These are phyloP conservation scores for Hypsizygus ulmarius DNA, from an alignment of 1,284 basidiomycete genomes.

Conservation along the genomic window DNA sequence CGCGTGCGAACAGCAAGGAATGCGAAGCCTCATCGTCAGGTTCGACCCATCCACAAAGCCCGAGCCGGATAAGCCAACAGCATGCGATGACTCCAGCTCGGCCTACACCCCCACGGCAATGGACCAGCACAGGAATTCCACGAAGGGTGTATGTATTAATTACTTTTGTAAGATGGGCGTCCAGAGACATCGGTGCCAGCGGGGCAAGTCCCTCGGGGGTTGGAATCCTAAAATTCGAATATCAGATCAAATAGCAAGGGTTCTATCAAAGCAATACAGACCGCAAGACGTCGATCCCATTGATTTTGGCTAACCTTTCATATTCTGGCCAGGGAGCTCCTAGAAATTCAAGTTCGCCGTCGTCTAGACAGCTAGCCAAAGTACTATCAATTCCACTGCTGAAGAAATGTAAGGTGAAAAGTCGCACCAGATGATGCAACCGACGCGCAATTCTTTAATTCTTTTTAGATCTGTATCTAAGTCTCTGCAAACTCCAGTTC, in stretches of 20 bases:
- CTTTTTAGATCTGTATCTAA: constrained; percentile 74
- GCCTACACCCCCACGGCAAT: constrained; percentile 95
- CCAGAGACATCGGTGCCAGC: constrained; percentile 58
- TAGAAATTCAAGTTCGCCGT: constrained; percentile 81
- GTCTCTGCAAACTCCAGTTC: constrained; percentile 84
- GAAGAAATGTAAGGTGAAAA: constrained; percentile 18
- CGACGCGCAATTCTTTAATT: constrained; percentile 75
- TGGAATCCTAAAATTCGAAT: constrained; percentile 59
- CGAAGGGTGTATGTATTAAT: constrained; percentile 74
- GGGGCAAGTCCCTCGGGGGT: constrained; percentile 91
- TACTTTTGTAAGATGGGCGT: constrained; percentile 69
- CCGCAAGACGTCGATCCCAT: constrained; percentile 78
- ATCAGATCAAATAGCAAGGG: constrained; percentile 8
- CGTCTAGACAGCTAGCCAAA: constrained; percentile 71
- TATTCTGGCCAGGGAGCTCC: constrained; percentile 87
- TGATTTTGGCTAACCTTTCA: constrained; percentile 52
- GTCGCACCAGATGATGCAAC: constrained; percentile 84
- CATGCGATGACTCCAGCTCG: constrained; percentile 91
- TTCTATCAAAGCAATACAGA: constrained; percentile 18
- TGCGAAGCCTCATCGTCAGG: constrained; percentile 8
- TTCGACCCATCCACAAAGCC: constrained; percentile 72
- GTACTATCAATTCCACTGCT: neutral
- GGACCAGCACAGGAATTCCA: constrained; percentile 78
- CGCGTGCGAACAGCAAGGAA: neutral
- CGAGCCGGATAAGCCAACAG: constrained; percentile 92